Percentiles rank a stretch among this genome's conserved stretches.
Conservation (phyloP, 2,329 filamentous ascomycete species). For the Drechslerella dactyloides region DNA sequence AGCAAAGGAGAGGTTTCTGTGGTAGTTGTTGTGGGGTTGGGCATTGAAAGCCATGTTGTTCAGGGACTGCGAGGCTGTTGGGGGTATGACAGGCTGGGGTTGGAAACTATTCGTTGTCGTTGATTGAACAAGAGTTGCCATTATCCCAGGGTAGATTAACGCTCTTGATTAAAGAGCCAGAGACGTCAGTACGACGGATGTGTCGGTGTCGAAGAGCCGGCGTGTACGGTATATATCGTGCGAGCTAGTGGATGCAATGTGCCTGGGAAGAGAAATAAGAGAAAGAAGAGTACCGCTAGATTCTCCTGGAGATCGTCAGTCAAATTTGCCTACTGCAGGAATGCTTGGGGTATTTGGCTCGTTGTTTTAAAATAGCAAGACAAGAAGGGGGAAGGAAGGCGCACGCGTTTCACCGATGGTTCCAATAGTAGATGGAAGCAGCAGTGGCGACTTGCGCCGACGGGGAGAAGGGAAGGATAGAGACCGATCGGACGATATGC, state of each 20-base stretch:
- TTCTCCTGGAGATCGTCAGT: not conserved
- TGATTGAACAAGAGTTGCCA: conserved; percentile 84
- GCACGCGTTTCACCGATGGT: conserved; percentile 28
- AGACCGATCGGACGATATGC: too few species aligned
- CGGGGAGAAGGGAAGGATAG: not conserved
- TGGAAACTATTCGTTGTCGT: conserved; percentile 62
- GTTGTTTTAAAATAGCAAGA: not conserved
- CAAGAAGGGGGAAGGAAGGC: conserved; percentile 9
- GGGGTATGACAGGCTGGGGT: conserved; percentile 69
- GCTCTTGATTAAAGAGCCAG: conserved; percentile 6
- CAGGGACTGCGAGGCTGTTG: conserved; percentile 75
- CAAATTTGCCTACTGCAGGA: conserved; percentile 6
- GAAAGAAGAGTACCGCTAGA: not conserved
- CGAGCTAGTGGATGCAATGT: not conserved
- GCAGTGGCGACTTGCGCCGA: not conserved
- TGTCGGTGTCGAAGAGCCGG: conserved; percentile 5
- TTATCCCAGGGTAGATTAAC: conserved; percentile 57
- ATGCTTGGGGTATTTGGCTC: not conserved
- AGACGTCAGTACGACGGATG: conserved; percentile 7
- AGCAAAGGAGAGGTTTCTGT: conserved; percentile 58
- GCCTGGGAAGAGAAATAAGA: not conserved
- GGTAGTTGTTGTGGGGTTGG: conserved; percentile 57
- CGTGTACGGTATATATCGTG: not conserved
- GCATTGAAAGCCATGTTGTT: conserved; percentile 65
- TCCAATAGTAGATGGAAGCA: conserved; percentile 34